A percentile compares a stretch with the other conserved stretches of the same genome.
phyloP scores from a whole-genome alignment of 495 filamentous ascomycete species.

The Cladorrhinum samala region DNA sequence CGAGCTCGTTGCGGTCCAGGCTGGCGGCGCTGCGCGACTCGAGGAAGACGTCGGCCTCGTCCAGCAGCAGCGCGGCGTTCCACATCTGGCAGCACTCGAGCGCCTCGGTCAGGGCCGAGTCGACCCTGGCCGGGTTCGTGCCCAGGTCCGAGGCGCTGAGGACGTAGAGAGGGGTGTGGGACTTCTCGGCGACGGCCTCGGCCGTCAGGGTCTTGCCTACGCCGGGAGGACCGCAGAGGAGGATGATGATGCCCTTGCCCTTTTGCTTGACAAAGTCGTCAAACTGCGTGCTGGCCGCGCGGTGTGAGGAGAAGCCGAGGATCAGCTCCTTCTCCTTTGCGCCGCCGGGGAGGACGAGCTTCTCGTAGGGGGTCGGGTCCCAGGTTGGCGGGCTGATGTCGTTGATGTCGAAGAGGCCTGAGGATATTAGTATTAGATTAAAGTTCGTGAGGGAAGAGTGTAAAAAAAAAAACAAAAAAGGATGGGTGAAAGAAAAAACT shows the following conservation, averaged over 20 bases:
- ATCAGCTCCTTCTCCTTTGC: constrained; percentile 40
- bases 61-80: constrained; percentile 42
- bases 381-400: constrained; percentile 35
- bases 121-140: constrained; percentile 15
- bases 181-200: constrained; percentile 39
- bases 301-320: constrained; percentile 37
- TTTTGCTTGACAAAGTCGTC: constrained; percentile 41
- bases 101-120: constrained; percentile 30
- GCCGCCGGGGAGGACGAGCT: constrained; percentile 42
- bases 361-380: constrained; percentile 45
- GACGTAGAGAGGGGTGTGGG: constrained; percentile 20
- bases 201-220: constrained; percentile 56
- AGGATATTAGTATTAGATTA: too few relatives aligned
- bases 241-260: constrained; percentile 48
- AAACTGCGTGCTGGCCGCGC: constrained; percentile 33
- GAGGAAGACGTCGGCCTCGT: constrained; percentile 44
- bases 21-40: constrained; percentile 37
- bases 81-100: constrained; percentile 39
- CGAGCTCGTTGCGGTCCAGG: constrained; percentile 37
- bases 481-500: too few relatives aligned
- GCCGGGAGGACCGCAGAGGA: constrained; percentile 50
- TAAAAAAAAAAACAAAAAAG: too few relatives aligned
- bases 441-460: too few relatives aligned
- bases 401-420: constrained; percentile 11
- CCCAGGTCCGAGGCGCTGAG: constrained; percentile 22